Evolutionary conservation across 208 protist species (phyloP), one percentile per base, ranked within the genome.

Genomic region (Leishmania major): DNA sequence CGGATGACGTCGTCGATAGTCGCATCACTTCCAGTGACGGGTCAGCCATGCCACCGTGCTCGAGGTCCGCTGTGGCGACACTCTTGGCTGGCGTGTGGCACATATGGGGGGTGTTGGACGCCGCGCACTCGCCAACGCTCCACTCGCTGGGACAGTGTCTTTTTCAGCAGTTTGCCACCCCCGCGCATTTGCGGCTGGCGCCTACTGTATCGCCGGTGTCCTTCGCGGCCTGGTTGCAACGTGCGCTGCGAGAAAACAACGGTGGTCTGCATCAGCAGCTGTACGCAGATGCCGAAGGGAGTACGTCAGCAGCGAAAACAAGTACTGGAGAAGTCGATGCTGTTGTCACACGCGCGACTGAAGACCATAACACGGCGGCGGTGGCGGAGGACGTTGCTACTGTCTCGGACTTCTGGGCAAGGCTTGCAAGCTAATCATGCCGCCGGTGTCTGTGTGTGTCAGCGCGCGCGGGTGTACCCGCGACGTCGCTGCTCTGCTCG

Each of bases 91-190:
- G 85, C 3, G 81, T 91, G 40, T 91, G 83, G 80, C 57, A 71
- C 55, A 77, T 80, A 7, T 91, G 88, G 88, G 82, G 78, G 0
- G 43, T 83, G 17, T 73, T 91, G 60, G 88, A 91, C 77, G 51
- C 13, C 5, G 60, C 11, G 15, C 82, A 87, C 76, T n/a, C 67
- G 2, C 15, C 60, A 1, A 25, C 75, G 4, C 49, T 89, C 1
- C 66, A 69, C 15, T 35, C 59, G 2, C 77, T 86, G n/a, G 70
- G 80, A 25, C 59, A 57, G 25, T 59, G 25, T 7, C 81, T 83
- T 25, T 40, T 80, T 35, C 53, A 70, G 13, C 7, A 13, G 28
- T 60, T 43, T 28, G 47, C 49, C 37, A 17, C 49, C 49, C 31
- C 72, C 13, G 11, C 72, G n/a, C 31, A 37, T 25, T 15, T 31